phyloP scores from a whole-genome alignment of 2,329 filamentous ascomycete genomes.

The Lecanicillium sp. region DNA sequence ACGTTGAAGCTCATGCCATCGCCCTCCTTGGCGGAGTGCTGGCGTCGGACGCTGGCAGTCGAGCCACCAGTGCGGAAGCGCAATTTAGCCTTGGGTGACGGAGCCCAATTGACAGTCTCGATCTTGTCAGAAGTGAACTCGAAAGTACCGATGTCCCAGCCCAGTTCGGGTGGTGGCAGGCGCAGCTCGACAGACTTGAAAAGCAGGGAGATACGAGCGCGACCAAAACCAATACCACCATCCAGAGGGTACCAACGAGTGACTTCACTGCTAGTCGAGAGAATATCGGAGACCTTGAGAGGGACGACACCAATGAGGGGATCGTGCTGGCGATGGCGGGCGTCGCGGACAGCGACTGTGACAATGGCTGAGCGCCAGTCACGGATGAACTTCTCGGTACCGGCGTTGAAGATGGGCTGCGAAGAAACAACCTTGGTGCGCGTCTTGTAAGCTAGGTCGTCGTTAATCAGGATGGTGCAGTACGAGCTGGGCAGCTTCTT shows the following conservation, averaged over 20 bases:
- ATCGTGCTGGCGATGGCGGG: constrained; percentile 85
- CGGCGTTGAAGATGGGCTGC: constrained; percentile 95
- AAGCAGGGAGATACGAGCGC: constrained; percentile 79
- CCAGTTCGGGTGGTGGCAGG: constrained; percentile 76
- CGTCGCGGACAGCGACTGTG: constrained; percentile 83
- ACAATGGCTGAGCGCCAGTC: constrained; percentile 88
- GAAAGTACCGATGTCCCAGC: constrained; percentile 94
- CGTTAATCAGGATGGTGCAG: constrained; percentile 86
- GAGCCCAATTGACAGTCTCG: constrained; percentile 55
- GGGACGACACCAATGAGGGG: constrained; percentile 90
- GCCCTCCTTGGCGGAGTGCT: constrained; percentile 55
- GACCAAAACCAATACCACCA: constrained; percentile 87
- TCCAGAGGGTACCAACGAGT: constrained; percentile 96
- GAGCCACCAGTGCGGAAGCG: constrained; percentile 80
- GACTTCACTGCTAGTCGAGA: constrained; percentile 78
- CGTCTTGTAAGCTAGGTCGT: constrained; percentile 89
- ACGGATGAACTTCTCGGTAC: constrained; percentile 85
- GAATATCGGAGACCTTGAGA: constrained; percentile 78
- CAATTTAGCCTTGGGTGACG: constrained; percentile 65
- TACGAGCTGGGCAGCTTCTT: constrained; percentile 82
- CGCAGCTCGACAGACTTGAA: constrained; percentile 86
- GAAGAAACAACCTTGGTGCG: constrained; percentile 88
- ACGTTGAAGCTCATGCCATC: constrained; percentile 46
- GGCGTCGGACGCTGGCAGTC: constrained; percentile 60
- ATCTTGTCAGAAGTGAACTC: constrained; percentile 73